Conservation (phyloP, 202 grass and related monocot species). For the Saccharum hybrid region DNA sequence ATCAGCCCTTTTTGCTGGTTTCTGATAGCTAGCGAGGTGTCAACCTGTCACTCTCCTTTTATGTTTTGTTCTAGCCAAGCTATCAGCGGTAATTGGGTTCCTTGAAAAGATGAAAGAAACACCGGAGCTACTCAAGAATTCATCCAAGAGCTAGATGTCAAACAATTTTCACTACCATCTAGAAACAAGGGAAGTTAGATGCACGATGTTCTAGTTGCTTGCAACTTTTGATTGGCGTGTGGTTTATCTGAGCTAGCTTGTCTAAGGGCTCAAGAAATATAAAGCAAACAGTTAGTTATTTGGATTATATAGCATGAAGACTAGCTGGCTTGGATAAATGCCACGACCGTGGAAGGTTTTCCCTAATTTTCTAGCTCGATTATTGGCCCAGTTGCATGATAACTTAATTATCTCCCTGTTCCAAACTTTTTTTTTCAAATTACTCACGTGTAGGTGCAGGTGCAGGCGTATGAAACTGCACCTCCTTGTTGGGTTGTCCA, state of each 20-base stretch:
- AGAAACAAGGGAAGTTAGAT: not conserved
- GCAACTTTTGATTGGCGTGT: slow-evolving; percentile 14
- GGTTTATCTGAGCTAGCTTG: slow-evolving; percentile 21
- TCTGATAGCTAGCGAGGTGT: no score
- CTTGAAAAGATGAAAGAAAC: slow-evolving; percentile 6
- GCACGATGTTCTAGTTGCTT: not conserved
- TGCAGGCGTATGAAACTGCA: slow-evolving; percentile 35
- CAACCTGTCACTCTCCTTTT: no score
- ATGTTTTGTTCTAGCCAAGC: slow-evolving; percentile 20
- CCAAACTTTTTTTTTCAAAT: slow-evolving; percentile 33
- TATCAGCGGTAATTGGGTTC: slow-evolving; percentile 27
- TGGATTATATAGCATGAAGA: slow-evolving; percentile 31
- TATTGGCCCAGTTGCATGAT: slow-evolving; percentile 43
- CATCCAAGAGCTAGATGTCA: slow-evolving; percentile 35
- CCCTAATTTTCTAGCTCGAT: no score
- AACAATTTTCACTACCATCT: not conserved
- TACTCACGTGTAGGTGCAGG: slow-evolving; percentile 29
- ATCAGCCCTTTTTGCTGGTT: no score
- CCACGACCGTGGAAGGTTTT: slow-evolving; percentile 28
- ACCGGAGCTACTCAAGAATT: not conserved
- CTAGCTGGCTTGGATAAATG: slow-evolving; percentile 19
- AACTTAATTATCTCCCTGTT: slow-evolving; percentile 45
- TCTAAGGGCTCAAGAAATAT: not conserved
- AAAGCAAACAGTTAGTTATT: slow-evolving; percentile 24
- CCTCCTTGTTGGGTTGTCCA: not conserved